Evolutionary conservation across 768 basidiomycete species (phyloP), one percentile per base, ranked within the genome.

Genomic region (Rhodosporidiobolus odoratus): DNA sequence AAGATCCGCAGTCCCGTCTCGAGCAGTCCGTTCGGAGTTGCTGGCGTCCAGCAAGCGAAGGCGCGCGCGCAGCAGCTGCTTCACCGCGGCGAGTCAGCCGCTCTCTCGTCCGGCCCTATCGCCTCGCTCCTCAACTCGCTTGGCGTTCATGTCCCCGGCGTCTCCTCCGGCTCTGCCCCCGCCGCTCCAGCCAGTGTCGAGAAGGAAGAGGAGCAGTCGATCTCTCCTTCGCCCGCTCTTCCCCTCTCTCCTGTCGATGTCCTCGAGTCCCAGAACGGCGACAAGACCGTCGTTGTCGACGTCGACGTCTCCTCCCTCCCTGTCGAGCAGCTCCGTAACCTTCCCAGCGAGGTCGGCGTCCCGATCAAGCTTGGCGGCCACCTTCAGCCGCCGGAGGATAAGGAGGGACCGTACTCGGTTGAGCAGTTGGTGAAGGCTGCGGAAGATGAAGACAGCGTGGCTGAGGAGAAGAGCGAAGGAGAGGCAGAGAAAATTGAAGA

Each of bases 1-100:
- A 93, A 92, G 84, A 82, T 93, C 80, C 65, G 68, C 54, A 23
- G 58, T 58, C 68, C 68, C 0, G 34, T 50, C n/a, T n/a, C 35
- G 27, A 19, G 3, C 15, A 43, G 16, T 13, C 38, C 47, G 17
- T 58, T 62, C 12, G 35, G 12, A 37, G 21, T 16, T 21, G 9
- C 30, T 17, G 48, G 23, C 25, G 3, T 69, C 41, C 13, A 30
- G 30, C 10, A 27, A n/a, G 59, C 67, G 30, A 56, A 32, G 15
- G 25, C 62, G 50, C 27, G 50, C 38, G 48, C 40, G 2, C 52
- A 59, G 48, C 17, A 2, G 17, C 17, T 60, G 17, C 13, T 43
- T 2, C 1, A 2, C 16, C 25, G n/a, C 23, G 3, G 15, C 2
- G 37, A 32, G 15, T 30, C 34, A 23, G 34, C 47, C 2, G 21